Evolutionary conservation across 2,329 filamentous ascomycete species (phyloP).

Genomic region (Paecilomyces formosus): DNA sequence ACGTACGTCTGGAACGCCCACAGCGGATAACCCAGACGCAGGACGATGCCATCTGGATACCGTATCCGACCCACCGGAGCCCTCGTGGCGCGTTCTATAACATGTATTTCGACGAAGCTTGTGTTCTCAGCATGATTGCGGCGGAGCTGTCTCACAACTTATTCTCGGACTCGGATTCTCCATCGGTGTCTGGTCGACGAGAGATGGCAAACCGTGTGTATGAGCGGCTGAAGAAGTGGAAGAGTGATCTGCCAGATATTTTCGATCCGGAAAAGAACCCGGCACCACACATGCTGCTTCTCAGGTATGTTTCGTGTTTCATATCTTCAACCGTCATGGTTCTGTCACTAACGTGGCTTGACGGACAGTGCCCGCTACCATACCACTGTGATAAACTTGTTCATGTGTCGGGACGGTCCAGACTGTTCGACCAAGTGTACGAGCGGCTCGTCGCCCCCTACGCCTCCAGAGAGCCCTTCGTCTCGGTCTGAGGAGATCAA

Average conservation of each 20-base stretch:
- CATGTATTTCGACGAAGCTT: slow-evolving; percentile 27
- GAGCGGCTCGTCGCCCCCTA: slow-evolving; percentile 18
- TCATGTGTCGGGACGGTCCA: slow-evolving; percentile 15
- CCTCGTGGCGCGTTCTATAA: slow-evolving; percentile 18
- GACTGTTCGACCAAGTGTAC: slow-evolving; percentile 18
- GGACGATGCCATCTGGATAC: slow-evolving; percentile 19
- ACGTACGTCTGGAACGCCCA: slow-evolving; percentile 22
- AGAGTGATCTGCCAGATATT: slow-evolving; percentile 18
- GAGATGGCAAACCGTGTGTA: slow-evolving; percentile 22
- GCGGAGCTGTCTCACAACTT: slow-evolving; percentile 26
- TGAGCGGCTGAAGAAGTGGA: slow-evolving; percentile 21
- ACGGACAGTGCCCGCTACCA: slow-evolving; percentile 27
- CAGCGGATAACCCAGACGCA: slow-evolving; percentile 8
- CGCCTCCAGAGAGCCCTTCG: slow-evolving; percentile 13
- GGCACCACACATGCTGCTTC: slow-evolving; percentile 26
- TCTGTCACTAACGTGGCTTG: slow-evolving; percentile 1
- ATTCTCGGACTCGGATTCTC: slow-evolving; percentile 15
- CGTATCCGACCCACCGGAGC: slow-evolving; percentile 25
- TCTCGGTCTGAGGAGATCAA: slow-evolving; percentile 9
- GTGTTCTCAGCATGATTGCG: slow-evolving; percentile 26
- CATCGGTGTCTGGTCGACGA: slow-evolving; percentile 4
- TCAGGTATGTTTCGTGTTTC: slow-evolving; percentile 14
- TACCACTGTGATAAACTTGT: slow-evolving; percentile 27
- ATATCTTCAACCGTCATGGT: neutral
- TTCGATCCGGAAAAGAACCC: slow-evolving; percentile 19